Evolutionary conservation across 305 asterid species (phyloP), one percentile per base, ranked within the genome.

Genomic region (Plantago coronopus): DNA sequence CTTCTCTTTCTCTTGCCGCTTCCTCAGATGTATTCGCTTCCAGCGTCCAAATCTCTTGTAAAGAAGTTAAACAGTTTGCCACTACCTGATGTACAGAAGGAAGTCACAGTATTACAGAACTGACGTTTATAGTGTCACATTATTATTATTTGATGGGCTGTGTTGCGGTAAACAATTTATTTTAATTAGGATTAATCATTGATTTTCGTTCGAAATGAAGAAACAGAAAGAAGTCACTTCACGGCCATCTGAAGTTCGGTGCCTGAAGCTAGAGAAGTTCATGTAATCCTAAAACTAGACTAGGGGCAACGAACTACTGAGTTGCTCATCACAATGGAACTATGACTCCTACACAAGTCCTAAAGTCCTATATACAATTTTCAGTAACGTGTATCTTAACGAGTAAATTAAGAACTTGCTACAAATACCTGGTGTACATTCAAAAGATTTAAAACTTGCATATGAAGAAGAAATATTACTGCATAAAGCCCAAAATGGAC

Each of bases 1-100:
- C 66, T 69, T 94, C 99, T 75, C 90, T 82, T 72, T 94, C 97
- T 81, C 84, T 80, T 45, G 89, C 78, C 37, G 91, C 93, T 72
- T 94, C 99, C 74, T 87, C 97, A 13, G 97, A 90, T 68, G 80
- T 79, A 66, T 81, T 79, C 76, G 96, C 95, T 79, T 94, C 97
- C 76, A 84, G 80, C 70, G 85, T 81, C 99, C 99, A 94, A 51
- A 94, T 90, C 82, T 87, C 99, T 79, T 90, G 96, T 63, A 94
- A 82, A 59, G 96, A 78, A 60, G 83, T 78, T 69, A 94, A 80
- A 80, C 95, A 94, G 79, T 90, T 90, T 21, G 97, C 94, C 57
- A 94, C 96, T 66, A 94, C 99, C 97, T 94, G 67, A 61, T 50
- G 50, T 56, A 51, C 57, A 73, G 60, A 56, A 31, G 18, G 34